Evolutionary conservation across 2,329 filamentous ascomycete species (phyloP), one percentile per base, ranked within the genome.

Genomic region (Hypoxylon sp.): DNA sequence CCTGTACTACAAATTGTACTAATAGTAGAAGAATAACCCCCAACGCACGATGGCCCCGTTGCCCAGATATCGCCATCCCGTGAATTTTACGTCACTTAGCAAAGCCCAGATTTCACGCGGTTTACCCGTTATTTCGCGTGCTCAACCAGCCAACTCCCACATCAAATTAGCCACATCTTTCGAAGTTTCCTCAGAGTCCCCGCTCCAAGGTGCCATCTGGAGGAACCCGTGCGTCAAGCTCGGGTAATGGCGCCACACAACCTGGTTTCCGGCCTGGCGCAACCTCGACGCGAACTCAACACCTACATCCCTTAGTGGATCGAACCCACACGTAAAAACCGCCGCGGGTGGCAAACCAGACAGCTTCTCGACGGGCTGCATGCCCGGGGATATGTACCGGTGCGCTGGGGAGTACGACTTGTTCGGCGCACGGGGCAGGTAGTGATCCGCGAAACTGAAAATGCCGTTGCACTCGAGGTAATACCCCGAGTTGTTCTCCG

Each of bases 401-500:
- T 74, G 65, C 5, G 67, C 52, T 1, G 75, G 74, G 19, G 73
- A 61, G 12, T 45, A 63, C 68, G 70, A 1, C 68, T 55, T 8
- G 70, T 75, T 12, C 76, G 67, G 62, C 75, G 53, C 53, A 9
- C 57, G 58, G 8, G 63, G 53, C 2, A 61, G 53, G 29, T 61
- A 78, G 65, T 78, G 72, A 60, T 75, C 70, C 19, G 75, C 77
- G 59, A 78, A 79, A 9, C 68, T 71, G 61, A 78, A 78, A 43
- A 79, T 77, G 3, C 72, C 76, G 60, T 78, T 78, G 67, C 76
- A 77, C 46, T 75, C 74, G 16, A 78, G 70, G 53, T 79, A 78
- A n/a, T 71, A 68, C n/a, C 75, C 76, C 3, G 70, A 66, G 50
- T 76, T 77, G 58, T 79, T 79, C 69, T 78, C 74, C 4, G 45